Conservation (phyloP, 106 monocot species). For the Acanthochlamys bracteata region DNA sequence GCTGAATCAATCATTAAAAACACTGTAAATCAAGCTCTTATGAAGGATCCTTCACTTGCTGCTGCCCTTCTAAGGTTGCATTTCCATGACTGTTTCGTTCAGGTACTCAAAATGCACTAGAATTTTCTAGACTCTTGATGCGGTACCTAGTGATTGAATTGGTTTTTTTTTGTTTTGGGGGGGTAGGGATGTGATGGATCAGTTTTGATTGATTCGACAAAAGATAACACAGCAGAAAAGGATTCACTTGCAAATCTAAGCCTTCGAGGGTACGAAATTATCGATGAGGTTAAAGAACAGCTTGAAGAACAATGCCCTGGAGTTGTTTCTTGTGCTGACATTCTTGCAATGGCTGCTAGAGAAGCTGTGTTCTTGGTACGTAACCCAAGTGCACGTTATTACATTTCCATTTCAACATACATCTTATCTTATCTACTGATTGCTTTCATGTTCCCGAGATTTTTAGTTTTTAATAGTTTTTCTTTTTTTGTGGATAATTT, state of each 20-base stretch:
- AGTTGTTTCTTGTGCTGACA: conserved; percentile 72
- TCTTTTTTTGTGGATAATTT: background rate
- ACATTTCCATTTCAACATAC: background rate
- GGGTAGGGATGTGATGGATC: conserved; percentile 83
- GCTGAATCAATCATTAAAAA: conserved; percentile 41
- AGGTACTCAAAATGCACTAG: too few relatives aligned
- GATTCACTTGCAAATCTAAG: conserved; percentile 68
- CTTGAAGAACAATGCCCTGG: conserved; percentile 57
- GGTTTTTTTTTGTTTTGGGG: too few relatives aligned
- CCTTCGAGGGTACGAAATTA: conserved; percentile 64
- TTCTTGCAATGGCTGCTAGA: conserved; percentile 61
- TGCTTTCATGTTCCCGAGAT: too few relatives aligned
- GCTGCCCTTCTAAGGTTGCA: conserved; percentile 71
- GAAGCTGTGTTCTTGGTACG: conserved; percentile 78
- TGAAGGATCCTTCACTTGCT: conserved; percentile 59
- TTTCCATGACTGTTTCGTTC: conserved; percentile 92
- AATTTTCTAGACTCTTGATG: too few relatives aligned
- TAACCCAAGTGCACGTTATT: background rate
- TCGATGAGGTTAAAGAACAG: conserved; percentile 53
- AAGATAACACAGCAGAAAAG: conserved; percentile 68
- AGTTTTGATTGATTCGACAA: conserved; percentile 60
- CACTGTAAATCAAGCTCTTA: conserved; percentile 45
- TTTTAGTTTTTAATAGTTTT: too few relatives aligned
- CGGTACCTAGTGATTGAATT: too few relatives aligned
- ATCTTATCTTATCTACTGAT: too few relatives aligned